These are phyloP conservation scores for Vigna mungo DNA, from an alignment of 306 rosid genomes.

Conservation along the genomic window DNA sequence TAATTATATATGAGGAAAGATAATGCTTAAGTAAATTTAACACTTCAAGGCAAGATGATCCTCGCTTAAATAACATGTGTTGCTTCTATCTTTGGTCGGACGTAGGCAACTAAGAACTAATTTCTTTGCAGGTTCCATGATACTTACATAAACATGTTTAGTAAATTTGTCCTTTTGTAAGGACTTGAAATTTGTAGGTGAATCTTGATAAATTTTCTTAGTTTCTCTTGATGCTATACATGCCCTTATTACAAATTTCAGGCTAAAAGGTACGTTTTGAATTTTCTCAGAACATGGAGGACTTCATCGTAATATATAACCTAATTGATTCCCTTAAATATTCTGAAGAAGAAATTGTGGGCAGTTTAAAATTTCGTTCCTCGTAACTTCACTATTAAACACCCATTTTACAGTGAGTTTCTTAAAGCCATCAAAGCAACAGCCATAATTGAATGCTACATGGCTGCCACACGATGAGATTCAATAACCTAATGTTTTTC, in stretches of 20 bases:
- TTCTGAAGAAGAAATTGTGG: background rate
- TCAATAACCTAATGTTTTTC: background rate
- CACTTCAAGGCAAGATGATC: background rate
- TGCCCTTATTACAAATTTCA: no score
- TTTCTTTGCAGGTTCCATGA: no score
- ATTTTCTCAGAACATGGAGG: no score
- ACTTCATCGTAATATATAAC: no score
- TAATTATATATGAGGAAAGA: background rate
- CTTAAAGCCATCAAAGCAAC: background rate
- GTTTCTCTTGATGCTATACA: no score
- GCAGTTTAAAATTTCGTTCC: conserved; percentile 10
- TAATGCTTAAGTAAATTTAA: background rate
- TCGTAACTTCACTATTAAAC: conserved; percentile 9
- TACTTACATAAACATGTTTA: no score
- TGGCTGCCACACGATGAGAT: background rate
- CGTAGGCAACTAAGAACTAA: background rate
- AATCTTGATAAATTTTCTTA: no score
- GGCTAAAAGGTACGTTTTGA: no score
- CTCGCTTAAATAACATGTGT: background rate
- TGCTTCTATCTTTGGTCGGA: conserved; percentile 33
- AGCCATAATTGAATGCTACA: conserved; percentile 5
- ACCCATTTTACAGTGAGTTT: background rate
- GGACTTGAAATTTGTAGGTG: no score
- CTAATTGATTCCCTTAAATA: no score
- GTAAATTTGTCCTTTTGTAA: no score